A percentile compares a stretch with the other conserved stretches of the same genome.
These are phyloP conservation scores for Podaxis sp. DNA, from an alignment of 768 basidiomycete species.

Conservation along the genomic window DNA sequence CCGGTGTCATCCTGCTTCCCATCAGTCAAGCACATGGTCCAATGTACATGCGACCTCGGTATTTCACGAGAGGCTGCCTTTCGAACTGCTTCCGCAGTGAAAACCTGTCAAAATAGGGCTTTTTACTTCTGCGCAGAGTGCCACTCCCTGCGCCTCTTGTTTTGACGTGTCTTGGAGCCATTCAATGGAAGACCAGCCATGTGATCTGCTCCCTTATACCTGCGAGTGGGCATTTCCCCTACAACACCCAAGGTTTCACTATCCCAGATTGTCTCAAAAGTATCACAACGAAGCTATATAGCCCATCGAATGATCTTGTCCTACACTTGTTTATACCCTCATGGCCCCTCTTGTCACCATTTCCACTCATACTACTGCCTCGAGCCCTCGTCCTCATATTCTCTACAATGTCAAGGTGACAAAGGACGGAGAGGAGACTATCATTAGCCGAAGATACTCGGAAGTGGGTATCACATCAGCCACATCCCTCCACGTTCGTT, in stretches of 20 bases:
- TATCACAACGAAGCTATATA: neutral
- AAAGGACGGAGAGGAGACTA: conserved; percentile 23
- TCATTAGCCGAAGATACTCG: conserved; percentile 35
- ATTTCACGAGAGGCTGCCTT: neutral
- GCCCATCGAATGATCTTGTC: neutral
- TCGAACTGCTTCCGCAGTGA: neutral
- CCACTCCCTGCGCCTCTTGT: neutral
- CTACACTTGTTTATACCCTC: neutral
- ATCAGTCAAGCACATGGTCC: conserved; percentile 6
- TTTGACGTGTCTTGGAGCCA: neutral
- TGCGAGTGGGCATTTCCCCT: neutral
- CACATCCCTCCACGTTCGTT: neutral
- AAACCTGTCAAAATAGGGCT: neutral
- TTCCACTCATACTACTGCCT: conserved; percentile 41
- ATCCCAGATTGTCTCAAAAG: neutral
- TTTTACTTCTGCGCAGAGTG: neutral
- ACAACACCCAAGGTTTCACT: neutral
- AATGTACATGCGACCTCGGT: neutral
- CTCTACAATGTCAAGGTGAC: conserved; percentile 37
- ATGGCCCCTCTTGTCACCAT: conserved; percentile 29
- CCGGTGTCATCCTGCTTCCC: neutral
- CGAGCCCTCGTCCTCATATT: conserved; percentile 43
- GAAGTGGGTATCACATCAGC: conserved; percentile 27
- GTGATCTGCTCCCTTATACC: neutral
- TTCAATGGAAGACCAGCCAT: neutral